Base-by-base conservation (phyloP, 306 rosid species). In the Phaseolus lunatus region DNA sequence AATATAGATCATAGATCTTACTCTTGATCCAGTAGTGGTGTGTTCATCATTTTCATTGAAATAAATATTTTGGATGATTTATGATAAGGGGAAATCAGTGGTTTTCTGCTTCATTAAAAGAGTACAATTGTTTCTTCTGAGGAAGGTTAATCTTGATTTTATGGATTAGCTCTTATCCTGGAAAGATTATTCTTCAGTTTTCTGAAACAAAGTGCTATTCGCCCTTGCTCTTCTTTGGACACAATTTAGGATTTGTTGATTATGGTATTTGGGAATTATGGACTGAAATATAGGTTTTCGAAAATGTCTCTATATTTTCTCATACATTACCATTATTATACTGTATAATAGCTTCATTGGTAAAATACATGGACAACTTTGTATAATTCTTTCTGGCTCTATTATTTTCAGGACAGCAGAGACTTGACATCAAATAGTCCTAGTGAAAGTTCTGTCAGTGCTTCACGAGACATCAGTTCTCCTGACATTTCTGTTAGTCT, bases 401-500 rank as follows among this genome's bases (percentile, higher is more conserved):
- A 80, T 76, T 74, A 66, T 75, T 87, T 90, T 80, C 98, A 94
- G 98, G 97, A 92, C 65, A 72, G 81, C 82, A 83, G 82, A 84
- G 97, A 95, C n/a, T 83, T 95, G 90, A 90, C 93, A 62, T 90
- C 97, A 80, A 88, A 87, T 85, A 89, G 97, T 71, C 90, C 90
- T 53, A 95, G 92, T 77, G 91, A 85, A 76, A 89, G 96, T 85
- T 92, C 98, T 20, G 81, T 66, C 73, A 83, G 98, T 76, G 87
- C 87, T 77, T 76, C 93, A 67, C 88, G 73, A 77, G 90, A 88
- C 73, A 84, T 78, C 79, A 85, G 86, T 84, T 90, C 98, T 71
- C 95, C 97, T 41, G 97, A 95, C 79, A 41, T 88, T 79, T 81
- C 90, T 83, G 86, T 78, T n/a, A 84, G 80, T 80, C 67, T 80